phyloP scores from a whole-genome alignment of 2,329 filamentous ascomycete genomes.

The Erysiphe pulchra region DNA sequence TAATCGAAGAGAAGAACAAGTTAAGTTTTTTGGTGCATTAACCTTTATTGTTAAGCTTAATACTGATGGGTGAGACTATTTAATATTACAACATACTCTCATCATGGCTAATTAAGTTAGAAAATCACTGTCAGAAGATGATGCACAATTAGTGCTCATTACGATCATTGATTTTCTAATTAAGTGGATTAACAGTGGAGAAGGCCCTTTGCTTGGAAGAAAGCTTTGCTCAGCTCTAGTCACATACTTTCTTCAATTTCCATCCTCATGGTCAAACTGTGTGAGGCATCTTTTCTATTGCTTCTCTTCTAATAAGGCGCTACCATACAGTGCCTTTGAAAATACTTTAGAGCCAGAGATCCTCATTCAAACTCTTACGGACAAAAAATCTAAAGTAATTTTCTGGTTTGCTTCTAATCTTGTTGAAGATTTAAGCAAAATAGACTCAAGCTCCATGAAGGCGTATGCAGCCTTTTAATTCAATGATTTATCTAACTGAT shows the following conservation, averaged over 20 bases:
- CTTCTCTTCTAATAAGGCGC: conserved; percentile 21
- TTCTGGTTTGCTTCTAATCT: conserved; percentile 39
- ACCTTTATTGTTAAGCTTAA: conserved; percentile 91
- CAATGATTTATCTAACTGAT: conserved; percentile 2
- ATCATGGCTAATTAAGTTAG: conserved; percentile 11
- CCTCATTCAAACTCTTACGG: conserved; percentile 20
- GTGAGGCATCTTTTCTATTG: conserved; percentile 36
- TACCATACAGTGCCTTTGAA: conserved; percentile 23
- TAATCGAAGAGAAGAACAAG: conserved; percentile 39
- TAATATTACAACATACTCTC: neutral
- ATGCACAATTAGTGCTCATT: conserved; percentile 24
- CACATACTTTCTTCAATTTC: conserved; percentile 49
- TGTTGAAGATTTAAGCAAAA: conserved; percentile 41
- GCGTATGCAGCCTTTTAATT: conserved; percentile 18
- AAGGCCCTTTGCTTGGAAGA: conserved; percentile 34
- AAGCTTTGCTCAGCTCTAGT: conserved; percentile 59
- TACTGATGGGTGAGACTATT: conserved; percentile 40
- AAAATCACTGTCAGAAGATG: conserved; percentile 25
- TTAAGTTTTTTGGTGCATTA: conserved; percentile 77
- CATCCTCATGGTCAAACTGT: conserved; percentile 38
- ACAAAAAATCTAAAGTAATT: conserved; percentile 26
- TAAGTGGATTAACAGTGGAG: conserved; percentile 23
- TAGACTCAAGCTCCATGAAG: conserved; percentile 33
- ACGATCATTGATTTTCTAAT: conserved; percentile 38
- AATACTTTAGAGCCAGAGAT: conserved; percentile 18